Conservation (phyloP, 2,329 filamentous ascomycete genomes). For the Paecilomyces fulvus region DNA sequence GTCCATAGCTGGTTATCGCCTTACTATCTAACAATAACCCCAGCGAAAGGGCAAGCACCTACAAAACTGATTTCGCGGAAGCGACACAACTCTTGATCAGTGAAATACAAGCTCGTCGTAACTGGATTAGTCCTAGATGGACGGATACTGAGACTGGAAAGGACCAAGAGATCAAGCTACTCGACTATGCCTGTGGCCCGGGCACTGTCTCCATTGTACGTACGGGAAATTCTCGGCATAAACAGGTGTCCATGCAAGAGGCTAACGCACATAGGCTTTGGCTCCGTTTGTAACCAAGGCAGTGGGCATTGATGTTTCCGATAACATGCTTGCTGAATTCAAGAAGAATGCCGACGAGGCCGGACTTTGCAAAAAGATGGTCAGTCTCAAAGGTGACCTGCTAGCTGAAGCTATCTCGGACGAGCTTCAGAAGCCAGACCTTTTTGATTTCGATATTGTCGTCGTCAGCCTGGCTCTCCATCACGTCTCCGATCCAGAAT, state of each 20-base stretch:
- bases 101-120: conserved; percentile 44
- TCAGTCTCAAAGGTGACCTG: conserved; percentile 52
- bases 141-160: conserved; percentile 21
- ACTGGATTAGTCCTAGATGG: conserved; percentile 57
- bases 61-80: conserved; percentile 50
- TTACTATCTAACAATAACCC: not conserved
- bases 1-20: not conserved
- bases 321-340: conserved; percentile 61
- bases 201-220: conserved; percentile 57
- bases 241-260: not conserved
- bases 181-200: conserved; percentile 72
- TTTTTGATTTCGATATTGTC: conserved; percentile 61
- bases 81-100: conserved; percentile 47
- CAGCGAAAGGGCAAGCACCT: conserved; percentile 46
- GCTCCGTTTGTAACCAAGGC: conserved; percentile 55
- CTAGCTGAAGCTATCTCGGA: conserved; percentile 43
- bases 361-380: conserved; percentile 48
- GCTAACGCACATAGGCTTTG: conserved; percentile 40
- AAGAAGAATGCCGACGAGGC: conserved; percentile 50
- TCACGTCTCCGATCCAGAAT: conserved; percentile 57
- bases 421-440: conserved; percentile 51
- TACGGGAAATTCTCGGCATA: conserved; percentile 5
- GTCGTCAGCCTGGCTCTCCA: conserved; percentile 57
- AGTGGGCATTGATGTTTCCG: conserved; percentile 61
- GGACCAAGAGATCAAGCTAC: conserved; percentile 39